A percentile compares a stretch with the other conserved stretches of the same genome.
Conservation (phyloP, 768 basidiomycete genomes). For the Podaxis sp. region DNA sequence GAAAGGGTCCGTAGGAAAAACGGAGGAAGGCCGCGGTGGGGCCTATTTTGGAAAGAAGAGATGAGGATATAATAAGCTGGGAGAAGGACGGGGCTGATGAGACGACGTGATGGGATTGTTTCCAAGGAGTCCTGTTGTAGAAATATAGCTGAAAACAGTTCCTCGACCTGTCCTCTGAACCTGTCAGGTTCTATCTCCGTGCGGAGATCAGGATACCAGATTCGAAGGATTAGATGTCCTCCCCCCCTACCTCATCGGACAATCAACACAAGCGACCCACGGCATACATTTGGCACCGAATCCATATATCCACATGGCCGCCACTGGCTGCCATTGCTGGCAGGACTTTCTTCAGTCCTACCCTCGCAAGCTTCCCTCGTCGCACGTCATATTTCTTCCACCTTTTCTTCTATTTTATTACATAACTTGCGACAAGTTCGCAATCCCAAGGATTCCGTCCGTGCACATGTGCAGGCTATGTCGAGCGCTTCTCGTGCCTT, state of each 20-base stretch:
- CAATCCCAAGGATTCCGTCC: constrained; percentile 15
- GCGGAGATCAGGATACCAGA: constrained; percentile 19
- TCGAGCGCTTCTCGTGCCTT: constrained; percentile 22
- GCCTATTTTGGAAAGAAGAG: constrained; percentile 32
- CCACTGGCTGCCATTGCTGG: constrained; percentile 9
- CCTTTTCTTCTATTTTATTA: constrained; percentile 14
- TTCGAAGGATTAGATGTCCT: constrained; percentile 17
- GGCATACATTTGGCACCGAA: constrained; percentile 32
- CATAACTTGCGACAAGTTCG: constrained; percentile 22
- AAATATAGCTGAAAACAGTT: constrained; percentile 28
- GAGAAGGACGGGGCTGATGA: constrained; percentile 23
- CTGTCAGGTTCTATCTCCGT: constrained; percentile 24
- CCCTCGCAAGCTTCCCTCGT: not conserved
- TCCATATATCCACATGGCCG: constrained; percentile 20
- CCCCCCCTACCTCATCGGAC: constrained; percentile 40
- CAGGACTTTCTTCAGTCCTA: constrained; percentile 1
- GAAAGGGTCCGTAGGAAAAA: constrained; percentile 33
- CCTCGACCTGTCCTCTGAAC: constrained; percentile 24
- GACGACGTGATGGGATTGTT: constrained; percentile 44
- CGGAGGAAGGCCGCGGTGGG: constrained; percentile 28
- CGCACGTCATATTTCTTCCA: constrained; percentile 1
- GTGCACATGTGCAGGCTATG: not conserved
- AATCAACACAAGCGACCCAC: constrained; percentile 32
- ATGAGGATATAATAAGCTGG: constrained; percentile 29
- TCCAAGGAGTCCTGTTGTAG: constrained; percentile 39